A percentile compares a stretch with the other conserved stretches of the same genome.
These are phyloP conservation scores for Platanthera guangdongensis DNA, from an alignment of 106 monocot species.

Conservation along the genomic window DNA sequence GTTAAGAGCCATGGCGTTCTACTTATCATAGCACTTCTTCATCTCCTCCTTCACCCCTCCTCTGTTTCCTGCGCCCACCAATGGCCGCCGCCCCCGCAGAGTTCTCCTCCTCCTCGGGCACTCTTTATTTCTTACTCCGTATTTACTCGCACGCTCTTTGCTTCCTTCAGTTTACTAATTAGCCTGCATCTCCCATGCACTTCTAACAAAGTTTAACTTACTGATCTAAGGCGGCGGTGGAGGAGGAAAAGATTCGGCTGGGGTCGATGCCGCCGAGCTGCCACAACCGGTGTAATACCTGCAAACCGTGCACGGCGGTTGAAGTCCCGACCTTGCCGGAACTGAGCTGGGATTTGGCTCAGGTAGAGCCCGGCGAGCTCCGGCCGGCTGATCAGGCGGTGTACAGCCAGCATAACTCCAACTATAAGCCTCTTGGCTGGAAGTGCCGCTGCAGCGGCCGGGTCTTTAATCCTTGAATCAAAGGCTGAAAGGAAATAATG, in stretches of 20 bases:
- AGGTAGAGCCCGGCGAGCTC: background rate
- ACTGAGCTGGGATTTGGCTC: background rate
- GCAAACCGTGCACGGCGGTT: constrained; percentile 79
- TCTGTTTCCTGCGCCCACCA: background rate
- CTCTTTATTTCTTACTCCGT: background rate
- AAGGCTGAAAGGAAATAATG: too few species aligned
- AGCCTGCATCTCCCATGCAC: background rate
- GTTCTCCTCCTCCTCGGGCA: background rate
- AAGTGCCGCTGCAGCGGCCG: constrained; percentile 64
- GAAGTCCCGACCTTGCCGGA: constrained; percentile 63
- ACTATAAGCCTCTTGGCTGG: constrained; percentile 91
- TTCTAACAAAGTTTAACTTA: background rate
- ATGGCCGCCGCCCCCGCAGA: background rate
- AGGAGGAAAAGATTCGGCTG: constrained; percentile 59
- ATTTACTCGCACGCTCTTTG: background rate
- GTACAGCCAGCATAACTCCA: constrained; percentile 34
- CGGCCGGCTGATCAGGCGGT: constrained; percentile 4
- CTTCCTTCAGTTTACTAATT: background rate
- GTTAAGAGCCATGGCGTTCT: background rate
- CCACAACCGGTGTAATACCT: constrained; percentile 68
- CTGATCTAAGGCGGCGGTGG: background rate
- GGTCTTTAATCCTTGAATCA: constrained; percentile 49
- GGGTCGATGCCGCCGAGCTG: constrained; percentile 90
- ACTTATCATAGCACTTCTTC: background rate
- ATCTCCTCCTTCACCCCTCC: background rate